phyloP scores from a whole-genome alignment of 2,329 filamentous ascomycete genomes.

The Fusarium sp. region DNA sequence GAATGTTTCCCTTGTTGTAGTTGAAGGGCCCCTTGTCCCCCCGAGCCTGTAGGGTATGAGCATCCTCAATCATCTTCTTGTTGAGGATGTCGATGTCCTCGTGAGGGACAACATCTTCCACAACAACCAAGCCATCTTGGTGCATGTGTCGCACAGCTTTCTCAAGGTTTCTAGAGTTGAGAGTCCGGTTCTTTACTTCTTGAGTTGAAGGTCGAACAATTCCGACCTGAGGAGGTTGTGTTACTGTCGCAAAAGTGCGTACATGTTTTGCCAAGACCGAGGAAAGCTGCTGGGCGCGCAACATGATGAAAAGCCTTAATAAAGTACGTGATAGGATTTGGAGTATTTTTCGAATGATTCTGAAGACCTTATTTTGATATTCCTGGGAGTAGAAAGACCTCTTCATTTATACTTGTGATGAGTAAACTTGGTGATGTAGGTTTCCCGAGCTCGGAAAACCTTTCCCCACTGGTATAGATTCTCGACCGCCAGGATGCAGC shows the following conservation, averaged over 20 bases:
- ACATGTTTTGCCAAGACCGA: not conserved
- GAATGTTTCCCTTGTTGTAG: slow-evolving; percentile 68
- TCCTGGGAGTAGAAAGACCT: not conserved
- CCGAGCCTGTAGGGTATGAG: slow-evolving; percentile 56
- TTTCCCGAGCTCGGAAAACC: slow-evolving; percentile 42
- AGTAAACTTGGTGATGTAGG: not conserved
- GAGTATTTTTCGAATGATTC: rapidly evolving
- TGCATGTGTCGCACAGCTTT: slow-evolving; percentile 60
- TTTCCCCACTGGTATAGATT: slow-evolving; percentile 8
- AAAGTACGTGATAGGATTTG: rapidly evolving
- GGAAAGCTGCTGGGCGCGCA: slow-evolving; percentile 9
- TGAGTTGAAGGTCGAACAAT: slow-evolving; percentile 48
- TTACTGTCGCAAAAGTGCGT: slow-evolving; percentile 16
- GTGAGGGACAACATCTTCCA: slow-evolving; percentile 61
- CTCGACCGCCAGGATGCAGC: not conserved
- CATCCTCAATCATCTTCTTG: slow-evolving; percentile 66
- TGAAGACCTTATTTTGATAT: not conserved
- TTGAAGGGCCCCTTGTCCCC: slow-evolving; percentile 67
- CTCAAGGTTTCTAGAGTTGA: slow-evolving; percentile 62
- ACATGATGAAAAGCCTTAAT: not conserved
- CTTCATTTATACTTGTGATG: slow-evolving; percentile 29
- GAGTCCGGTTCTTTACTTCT: slow-evolving; percentile 50
- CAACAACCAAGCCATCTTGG: slow-evolving; percentile 63
- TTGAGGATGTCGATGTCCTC: slow-evolving; percentile 63
- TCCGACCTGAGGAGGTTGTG: not conserved